These are phyloP conservation scores for Pichia phayaonensis DNA, from an alignment of 805 yeast species.

Conservation along the genomic window DNA sequence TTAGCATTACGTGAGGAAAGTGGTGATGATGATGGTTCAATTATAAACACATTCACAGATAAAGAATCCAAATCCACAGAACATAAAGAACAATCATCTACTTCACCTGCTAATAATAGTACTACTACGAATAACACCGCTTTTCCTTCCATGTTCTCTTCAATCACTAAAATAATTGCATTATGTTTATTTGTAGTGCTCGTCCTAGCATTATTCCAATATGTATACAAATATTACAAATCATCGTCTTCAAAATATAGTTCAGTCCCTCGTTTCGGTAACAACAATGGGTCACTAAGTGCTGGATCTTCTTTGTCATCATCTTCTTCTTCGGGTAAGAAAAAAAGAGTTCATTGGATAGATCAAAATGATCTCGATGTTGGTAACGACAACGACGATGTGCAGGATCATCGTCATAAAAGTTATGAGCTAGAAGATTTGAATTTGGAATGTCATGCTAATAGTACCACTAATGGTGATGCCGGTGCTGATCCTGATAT, in stretches of 20 bases:
- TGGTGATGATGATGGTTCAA: conserved; percentile 7
- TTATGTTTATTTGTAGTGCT: background rate
- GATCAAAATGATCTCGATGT: conserved; percentile 12
- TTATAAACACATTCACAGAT: conserved; percentile 3
- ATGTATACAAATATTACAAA: background rate
- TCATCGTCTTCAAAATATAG: background rate
- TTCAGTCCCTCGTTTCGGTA: background rate
- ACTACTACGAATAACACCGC: too few relatives aligned
- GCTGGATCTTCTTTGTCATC: conserved; percentile 6
- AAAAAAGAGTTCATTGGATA: conserved; percentile 30
- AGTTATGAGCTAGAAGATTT: conserved; percentile 7
- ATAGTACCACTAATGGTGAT: too few relatives aligned
- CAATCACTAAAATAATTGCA: background rate
- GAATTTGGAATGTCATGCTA: background rate
- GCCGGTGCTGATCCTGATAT: background rate
- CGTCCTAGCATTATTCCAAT: background rate
- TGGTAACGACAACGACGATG: conserved; percentile 7
- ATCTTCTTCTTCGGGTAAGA: conserved; percentile 13
- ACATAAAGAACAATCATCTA: too few relatives aligned
- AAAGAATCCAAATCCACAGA: background rate
- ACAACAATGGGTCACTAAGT: conserved; percentile 1
- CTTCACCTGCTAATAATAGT: too few relatives aligned
- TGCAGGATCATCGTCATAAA: background rate
- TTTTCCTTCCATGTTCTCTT: too few relatives aligned
- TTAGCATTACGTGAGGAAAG: conserved; percentile 14